Evolutionary conservation across 164 flowering plant genomes (phyloP).

Genomic region (Chimonanthus salicifolius): DNA sequence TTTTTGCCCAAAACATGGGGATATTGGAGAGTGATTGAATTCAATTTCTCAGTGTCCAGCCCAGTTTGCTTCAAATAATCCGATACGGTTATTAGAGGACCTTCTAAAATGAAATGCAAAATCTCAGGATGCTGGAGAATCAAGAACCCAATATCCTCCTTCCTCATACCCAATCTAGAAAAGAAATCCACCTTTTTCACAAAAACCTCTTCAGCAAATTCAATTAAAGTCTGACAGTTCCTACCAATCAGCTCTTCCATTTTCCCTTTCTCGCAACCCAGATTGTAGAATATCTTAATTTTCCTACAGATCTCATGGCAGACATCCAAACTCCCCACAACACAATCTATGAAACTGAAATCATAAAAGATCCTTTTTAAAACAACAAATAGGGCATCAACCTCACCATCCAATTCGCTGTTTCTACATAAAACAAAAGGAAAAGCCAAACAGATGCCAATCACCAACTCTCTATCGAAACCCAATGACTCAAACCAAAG

Average conservation of each 20-base stretch:
- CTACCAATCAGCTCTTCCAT: constrained; percentile 42
- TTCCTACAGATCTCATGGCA: constrained; percentile 58
- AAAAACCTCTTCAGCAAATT: constrained; percentile 42
- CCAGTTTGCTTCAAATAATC: constrained; percentile 49
- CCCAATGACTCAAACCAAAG: constrained; percentile 28
- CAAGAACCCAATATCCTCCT: constrained; percentile 37
- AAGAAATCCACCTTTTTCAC: constrained; percentile 46
- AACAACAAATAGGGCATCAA: constrained; percentile 38
- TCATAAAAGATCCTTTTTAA: constrained; percentile 42
- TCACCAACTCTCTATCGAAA: constrained; percentile 29
- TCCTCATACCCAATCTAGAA: constrained; percentile 30
- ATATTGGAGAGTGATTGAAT: constrained; percentile 22
- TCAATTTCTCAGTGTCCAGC: constrained; percentile 23
- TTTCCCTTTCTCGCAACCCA: constrained; percentile 50
- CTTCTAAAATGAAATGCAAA: constrained; percentile 23
- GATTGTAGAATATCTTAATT: constrained; percentile 45
- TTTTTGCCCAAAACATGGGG: constrained; percentile 58
- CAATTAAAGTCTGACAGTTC: constrained; percentile 31
- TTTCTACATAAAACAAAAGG: constrained; percentile 41
- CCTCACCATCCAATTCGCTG: constrained; percentile 18
- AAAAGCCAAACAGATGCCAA: constrained; percentile 60
- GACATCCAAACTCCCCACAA: constrained; percentile 46
- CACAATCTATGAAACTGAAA: constrained; percentile 28
- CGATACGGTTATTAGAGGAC: constrained; percentile 1
- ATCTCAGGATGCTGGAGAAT: constrained; percentile 44